Percentiles rank a stretch among this genome's conserved stretches.
Conservation (phyloP, 2,329 filamentous ascomycete genomes). For the Whalleya microplaca region DNA sequence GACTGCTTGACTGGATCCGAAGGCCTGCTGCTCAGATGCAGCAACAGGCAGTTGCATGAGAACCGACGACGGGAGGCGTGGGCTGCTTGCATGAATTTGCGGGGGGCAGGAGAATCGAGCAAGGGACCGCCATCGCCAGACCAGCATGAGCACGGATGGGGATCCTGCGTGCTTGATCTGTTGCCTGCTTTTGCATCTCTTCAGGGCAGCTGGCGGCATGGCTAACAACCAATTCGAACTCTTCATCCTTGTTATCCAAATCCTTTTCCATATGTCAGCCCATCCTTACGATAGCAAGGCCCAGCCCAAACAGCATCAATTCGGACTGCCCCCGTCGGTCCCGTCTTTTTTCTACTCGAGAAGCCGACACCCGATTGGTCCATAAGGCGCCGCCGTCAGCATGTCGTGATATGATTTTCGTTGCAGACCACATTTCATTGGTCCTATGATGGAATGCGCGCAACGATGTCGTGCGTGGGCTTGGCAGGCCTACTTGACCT, state of each 20-base stretch:
- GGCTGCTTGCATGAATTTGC: slow-evolving; percentile 37
- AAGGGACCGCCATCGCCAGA: slow-evolving; percentile 25
- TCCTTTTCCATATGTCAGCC: not conserved
- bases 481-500: slow-evolving; percentile 8
- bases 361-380: slow-evolving; percentile 34
- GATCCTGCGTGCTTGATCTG: slow-evolving; percentile 5
- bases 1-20: slow-evolving; percentile 1
- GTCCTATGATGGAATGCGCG: slow-evolving; percentile 20
- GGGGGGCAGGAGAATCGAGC: slow-evolving; percentile 33
- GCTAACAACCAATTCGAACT: not conserved
- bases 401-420: slow-evolving; percentile 31
- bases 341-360: slow-evolving; percentile 29
- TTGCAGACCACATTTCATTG: slow-evolving; percentile 20
- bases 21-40: slow-evolving; percentile 2
- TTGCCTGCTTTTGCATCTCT: not conserved
- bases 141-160: slow-evolving; percentile 1
- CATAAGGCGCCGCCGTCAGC: slow-evolving; percentile 25
- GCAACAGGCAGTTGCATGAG: slow-evolving; percentile 24
- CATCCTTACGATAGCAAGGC: slow-evolving; percentile 1
- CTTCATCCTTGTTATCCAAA: not conserved
- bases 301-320: slow-evolving; percentile 9
- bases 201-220: not conserved
- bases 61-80: slow-evolving; percentile 34
- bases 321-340: not conserved
- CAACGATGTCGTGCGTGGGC: slow-evolving; percentile 27